phyloP scores from a whole-genome alignment of 2,329 filamentous ascomycete genomes.

The Rhinocladiella mackenziei region DNA sequence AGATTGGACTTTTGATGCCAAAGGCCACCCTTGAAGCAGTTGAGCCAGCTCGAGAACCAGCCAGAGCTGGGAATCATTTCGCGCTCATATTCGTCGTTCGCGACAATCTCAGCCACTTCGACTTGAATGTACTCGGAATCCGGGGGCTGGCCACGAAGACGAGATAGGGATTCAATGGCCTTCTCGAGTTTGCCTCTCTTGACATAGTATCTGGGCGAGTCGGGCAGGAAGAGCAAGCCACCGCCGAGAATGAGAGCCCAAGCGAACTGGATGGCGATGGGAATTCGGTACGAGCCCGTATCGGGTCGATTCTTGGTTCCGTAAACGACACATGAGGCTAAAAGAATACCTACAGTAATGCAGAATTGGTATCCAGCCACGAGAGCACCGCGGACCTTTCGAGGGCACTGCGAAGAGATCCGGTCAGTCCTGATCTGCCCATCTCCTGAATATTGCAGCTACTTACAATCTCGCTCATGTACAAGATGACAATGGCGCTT shows the following conservation, averaged over 20 bases:
- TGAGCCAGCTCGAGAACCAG: slow-evolving; percentile 52
- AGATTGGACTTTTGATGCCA: slow-evolving; percentile 52
- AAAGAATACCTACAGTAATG: slow-evolving; percentile 72
- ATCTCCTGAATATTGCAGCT: not conserved
- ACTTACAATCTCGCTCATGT: slow-evolving; percentile 74
- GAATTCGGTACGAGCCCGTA: slow-evolving; percentile 71
- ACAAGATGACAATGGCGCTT: slow-evolving; percentile 74
- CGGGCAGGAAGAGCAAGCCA: slow-evolving; percentile 73
- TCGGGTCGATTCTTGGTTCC: slow-evolving; percentile 60
- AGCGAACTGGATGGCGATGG: slow-evolving; percentile 73
- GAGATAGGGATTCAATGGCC: slow-evolving; percentile 60
- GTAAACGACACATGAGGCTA: slow-evolving; percentile 73
- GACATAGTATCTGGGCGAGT: slow-evolving; percentile 82
- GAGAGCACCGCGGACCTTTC: slow-evolving; percentile 65
- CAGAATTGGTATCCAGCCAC: slow-evolving; percentile 81
- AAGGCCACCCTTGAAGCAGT: slow-evolving; percentile 57
- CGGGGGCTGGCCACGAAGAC: slow-evolving; percentile 68
- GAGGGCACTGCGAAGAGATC: slow-evolving; percentile 48
- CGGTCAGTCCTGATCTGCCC: slow-evolving; percentile 20
- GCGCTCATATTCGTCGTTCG: slow-evolving; percentile 84
- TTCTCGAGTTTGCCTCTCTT: slow-evolving; percentile 67
- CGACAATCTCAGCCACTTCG: slow-evolving; percentile 79
- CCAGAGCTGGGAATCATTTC: slow-evolving; percentile 40
- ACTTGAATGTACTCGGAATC: slow-evolving; percentile 58
- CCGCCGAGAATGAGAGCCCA: slow-evolving; percentile 69